Evolutionary conservation across 371 early-diverging fungal species (phyloP).

Genomic region (Mucor irregularis): DNA sequence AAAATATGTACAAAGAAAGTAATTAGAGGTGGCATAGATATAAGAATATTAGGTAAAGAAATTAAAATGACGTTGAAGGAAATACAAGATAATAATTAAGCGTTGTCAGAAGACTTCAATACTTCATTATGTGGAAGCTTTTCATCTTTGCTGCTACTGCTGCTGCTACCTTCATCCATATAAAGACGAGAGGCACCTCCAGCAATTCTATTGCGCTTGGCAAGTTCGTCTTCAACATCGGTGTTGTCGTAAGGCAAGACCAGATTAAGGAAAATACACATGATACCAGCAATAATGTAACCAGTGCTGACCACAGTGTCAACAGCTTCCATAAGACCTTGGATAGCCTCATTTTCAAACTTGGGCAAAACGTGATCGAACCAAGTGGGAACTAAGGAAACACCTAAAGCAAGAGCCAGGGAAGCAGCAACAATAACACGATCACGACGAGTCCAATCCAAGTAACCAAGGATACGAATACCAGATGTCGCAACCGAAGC

Average conservation of each 20-base stretch:
- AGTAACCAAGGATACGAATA: conserved; percentile 56
- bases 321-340: conserved; percentile 53
- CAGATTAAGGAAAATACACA: conserved; percentile 52
- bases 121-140: not conserved
- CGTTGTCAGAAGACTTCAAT: too few species aligned
- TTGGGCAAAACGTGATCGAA: conserved; percentile 50
- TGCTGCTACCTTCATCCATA: conserved; percentile 5
- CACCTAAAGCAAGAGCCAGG: conserved; percentile 53
- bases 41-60: too few species aligned
- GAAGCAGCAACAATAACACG: conserved; percentile 58
- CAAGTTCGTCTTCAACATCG: conserved; percentile 1
- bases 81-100: too few species aligned
- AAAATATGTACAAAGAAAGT: too few species aligned
- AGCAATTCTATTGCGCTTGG: conserved; percentile 1
- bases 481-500: conserved; percentile 62
- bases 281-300: conserved; percentile 55
- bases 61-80: too few species aligned
- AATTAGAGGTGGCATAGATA: too few species aligned
- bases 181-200: conserved; percentile 12
- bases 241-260: conserved; percentile 37
- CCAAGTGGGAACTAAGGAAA: conserved; percentile 55
- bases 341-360: conserved; percentile 40
- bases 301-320: conserved; percentile 55
- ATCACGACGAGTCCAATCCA: conserved; percentile 65
- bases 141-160: not conserved